Evolutionary conservation across 257 asterid genomes (phyloP).

Genomic region (Osmanthus fragrans): DNA sequence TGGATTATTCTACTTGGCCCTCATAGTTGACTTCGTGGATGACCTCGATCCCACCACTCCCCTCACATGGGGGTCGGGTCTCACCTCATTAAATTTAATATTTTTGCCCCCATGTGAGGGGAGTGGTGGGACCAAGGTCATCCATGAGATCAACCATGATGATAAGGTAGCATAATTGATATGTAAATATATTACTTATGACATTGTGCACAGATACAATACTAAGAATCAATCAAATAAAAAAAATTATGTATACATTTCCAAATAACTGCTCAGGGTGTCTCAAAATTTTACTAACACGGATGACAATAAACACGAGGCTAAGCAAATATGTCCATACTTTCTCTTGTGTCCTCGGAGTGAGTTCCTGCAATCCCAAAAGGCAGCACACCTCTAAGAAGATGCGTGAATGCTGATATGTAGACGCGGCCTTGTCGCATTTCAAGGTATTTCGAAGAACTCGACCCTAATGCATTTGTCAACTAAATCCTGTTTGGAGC

Average conservation of each 20-base stretch:
- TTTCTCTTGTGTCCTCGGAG: background rate
- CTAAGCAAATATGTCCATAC: background rate
- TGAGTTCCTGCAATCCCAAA: background rate
- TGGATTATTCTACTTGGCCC: too few species aligned
- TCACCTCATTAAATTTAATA: too few species aligned
- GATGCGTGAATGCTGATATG: background rate
- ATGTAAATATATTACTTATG: conserved; percentile 15
- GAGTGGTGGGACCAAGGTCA: too few species aligned
- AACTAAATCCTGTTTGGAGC: background rate
- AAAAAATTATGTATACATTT: conserved; percentile 12
- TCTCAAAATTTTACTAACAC: conserved; percentile 7
- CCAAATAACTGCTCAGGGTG: conserved; percentile 19
- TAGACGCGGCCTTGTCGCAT: background rate
- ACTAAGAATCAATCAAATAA: conserved; percentile 38
- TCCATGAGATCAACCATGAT: too few species aligned
- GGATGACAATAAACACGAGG: background rate
- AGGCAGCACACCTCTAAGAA: background rate
- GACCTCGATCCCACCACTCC: too few species aligned
- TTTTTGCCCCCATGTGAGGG: too few species aligned
- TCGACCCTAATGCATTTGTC: background rate
- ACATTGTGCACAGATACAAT: conserved; percentile 13
- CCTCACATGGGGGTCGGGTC: too few species aligned
- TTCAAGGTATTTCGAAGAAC: background rate
- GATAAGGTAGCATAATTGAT: too few species aligned
- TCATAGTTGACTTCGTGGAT: too few species aligned